A percentile compares a stretch with the other conserved stretches of the same genome.
phyloP scores from a whole-genome alignment of 208 protist species.

The Trypanosoma theileri region DNA sequence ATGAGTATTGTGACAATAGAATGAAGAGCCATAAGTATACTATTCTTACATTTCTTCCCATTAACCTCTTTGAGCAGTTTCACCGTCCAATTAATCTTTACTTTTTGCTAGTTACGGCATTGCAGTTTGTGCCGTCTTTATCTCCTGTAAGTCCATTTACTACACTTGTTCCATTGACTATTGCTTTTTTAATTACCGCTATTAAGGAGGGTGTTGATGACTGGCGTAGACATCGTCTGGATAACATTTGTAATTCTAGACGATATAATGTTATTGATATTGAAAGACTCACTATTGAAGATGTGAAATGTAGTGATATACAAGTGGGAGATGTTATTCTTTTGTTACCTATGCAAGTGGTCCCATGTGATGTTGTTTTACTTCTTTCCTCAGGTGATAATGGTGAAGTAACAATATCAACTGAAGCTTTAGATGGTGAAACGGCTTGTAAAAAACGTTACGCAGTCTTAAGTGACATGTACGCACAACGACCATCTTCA shows the following conservation, averaged over 20 bases:
- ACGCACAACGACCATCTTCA: constrained; percentile 19
- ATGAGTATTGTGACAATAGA: constrained; percentile 67
- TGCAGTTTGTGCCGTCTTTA: constrained; percentile 86
- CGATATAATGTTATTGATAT: constrained; percentile 49
- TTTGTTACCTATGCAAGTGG: constrained; percentile 62
- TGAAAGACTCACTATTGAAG: constrained; percentile 34
- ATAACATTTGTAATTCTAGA: constrained; percentile 61
- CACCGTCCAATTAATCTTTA: constrained; percentile 94
- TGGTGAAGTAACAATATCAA: constrained; percentile 78
- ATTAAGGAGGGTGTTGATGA: constrained; percentile 94
- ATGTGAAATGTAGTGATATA: constrained; percentile 58
- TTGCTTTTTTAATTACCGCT: constrained; percentile 90
- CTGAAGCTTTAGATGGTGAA: constrained; percentile 92
- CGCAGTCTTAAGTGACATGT: constrained; percentile 46
- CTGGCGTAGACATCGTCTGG: constrained; percentile 61
- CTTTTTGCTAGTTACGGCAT: constrained; percentile 89
- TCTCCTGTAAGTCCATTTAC: constrained; percentile 90
- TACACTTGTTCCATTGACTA: constrained; percentile 84
- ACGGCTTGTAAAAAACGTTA: constrained; percentile 75
- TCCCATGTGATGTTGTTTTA: constrained; percentile 89
- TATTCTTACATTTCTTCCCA: constrained; percentile 92
- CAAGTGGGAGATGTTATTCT: constrained; percentile 80
- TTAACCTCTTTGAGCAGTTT: constrained; percentile 96
- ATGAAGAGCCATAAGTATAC: constrained; percentile 95
- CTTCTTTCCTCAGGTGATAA: constrained; percentile 70